These are phyloP conservation scores for Cucurbita moschata DNA, from an alignment of 306 rosid genomes.

Conservation along the genomic window DNA sequence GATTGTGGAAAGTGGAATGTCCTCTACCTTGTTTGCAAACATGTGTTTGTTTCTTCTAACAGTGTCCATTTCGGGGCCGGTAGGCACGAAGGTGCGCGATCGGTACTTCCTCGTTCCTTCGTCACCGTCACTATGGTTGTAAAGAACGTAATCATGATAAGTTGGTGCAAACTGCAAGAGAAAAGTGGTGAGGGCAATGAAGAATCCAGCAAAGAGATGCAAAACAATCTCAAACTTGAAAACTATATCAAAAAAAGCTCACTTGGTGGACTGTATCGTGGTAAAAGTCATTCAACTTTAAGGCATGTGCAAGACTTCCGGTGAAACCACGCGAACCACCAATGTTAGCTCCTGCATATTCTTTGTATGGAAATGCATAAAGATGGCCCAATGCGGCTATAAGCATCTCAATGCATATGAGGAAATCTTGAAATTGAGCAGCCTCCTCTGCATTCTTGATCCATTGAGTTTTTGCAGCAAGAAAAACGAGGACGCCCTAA, in stretches of 20 bases:
- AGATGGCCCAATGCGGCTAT: slow-evolving; percentile 85
- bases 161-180: slow-evolving; percentile 90
- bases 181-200: neutral
- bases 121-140: slow-evolving; percentile 80
- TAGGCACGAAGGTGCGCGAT: slow-evolving; percentile 93
- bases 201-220: neutral
- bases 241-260: slow-evolving; percentile 6
- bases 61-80: slow-evolving; percentile 91
- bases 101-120: slow-evolving; percentile 81
- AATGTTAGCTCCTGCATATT: slow-evolving; percentile 95
- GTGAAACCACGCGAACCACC: slow-evolving; percentile 63
- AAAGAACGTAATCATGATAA: slow-evolving; percentile 94
- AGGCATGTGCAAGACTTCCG: slow-evolving; percentile 82
- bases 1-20: slow-evolving; percentile 64
- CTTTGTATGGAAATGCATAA: slow-evolving; percentile 98
- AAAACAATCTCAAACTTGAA: neutral
- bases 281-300: slow-evolving; percentile 83
- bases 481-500: slow-evolving; percentile 93
- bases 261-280: slow-evolving; percentile 99
- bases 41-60: slow-evolving; percentile 57
- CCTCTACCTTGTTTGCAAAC: slow-evolving; percentile 65
- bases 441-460: slow-evolving; percentile 81
- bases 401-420: slow-evolving; percentile 95
- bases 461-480: slow-evolving; percentile 79
- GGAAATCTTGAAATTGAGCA: slow-evolving; percentile 76